phyloP scores from a whole-genome alignment of 2,329 filamentous ascomycete genomes.

The Neurospora sp. region DNA sequence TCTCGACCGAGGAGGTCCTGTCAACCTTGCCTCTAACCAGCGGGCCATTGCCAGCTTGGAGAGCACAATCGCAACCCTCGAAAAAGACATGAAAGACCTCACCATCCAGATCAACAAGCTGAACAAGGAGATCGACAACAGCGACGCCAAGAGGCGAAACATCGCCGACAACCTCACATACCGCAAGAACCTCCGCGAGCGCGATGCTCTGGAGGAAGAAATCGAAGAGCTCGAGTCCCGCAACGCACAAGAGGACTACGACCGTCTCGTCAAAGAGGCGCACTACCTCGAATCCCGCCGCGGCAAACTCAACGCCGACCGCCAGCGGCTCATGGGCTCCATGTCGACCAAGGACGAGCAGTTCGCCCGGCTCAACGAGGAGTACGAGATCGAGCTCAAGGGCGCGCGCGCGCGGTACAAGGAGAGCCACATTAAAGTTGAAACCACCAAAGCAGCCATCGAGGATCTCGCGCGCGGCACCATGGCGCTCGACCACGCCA shows the following conservation, averaged over 20 bases:
- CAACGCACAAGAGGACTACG: slow-evolving; percentile 75
- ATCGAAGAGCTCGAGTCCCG: slow-evolving; percentile 67
- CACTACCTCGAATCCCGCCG: slow-evolving; percentile 56
- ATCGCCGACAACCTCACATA: slow-evolving; percentile 85
- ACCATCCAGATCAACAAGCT: slow-evolving; percentile 67
- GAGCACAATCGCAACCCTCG: slow-evolving; percentile 51
- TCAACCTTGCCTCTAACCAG: slow-evolving; percentile 59
- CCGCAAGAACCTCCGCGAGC: slow-evolving; percentile 60
- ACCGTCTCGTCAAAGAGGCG: slow-evolving; percentile 62
- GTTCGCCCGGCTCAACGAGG: slow-evolving; percentile 58
- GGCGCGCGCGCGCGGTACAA: slow-evolving; percentile 73
- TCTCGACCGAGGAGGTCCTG: slow-evolving; percentile 62
- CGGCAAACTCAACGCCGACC: slow-evolving; percentile 61
- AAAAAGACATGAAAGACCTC: slow-evolving; percentile 58
- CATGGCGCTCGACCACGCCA: slow-evolving; percentile 82
- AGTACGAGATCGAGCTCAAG: slow-evolving; percentile 83
- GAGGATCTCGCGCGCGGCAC: slow-evolving; percentile 80
- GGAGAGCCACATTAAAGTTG: slow-evolving; percentile 79
- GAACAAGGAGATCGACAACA: slow-evolving; percentile 66
- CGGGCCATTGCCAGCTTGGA: slow-evolving; percentile 61
- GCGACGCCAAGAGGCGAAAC: slow-evolving; percentile 73
- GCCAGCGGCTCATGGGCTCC: slow-evolving; percentile 63
- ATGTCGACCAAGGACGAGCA: slow-evolving; percentile 82
- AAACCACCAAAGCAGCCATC: slow-evolving; percentile 85
- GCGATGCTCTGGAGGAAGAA: slow-evolving; percentile 58